A percentile compares a stretch with the other conserved stretches of the same genome.
Evolutionary conservation across 2,329 filamentous ascomycete genomes (phyloP).

Genomic region (Claviceps sorghi): DNA sequence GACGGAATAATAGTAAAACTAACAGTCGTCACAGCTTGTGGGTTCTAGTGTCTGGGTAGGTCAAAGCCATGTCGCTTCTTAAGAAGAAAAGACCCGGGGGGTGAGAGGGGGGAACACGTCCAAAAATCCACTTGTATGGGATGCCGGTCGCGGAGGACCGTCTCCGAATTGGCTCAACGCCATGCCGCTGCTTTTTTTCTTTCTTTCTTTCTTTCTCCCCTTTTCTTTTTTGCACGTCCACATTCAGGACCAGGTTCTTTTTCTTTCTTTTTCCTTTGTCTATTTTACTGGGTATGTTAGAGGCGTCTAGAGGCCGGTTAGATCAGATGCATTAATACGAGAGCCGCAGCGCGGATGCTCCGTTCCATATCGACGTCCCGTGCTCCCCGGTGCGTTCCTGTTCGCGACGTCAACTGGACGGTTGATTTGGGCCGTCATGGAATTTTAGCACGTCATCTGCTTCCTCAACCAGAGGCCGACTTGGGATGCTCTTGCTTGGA

Average conservation of each 20-base stretch:
- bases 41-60: constrained; percentile 25
- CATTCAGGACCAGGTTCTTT: no score
- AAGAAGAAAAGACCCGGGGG: neutral
- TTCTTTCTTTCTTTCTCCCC: neutral
- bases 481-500: no score
- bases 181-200: neutral
- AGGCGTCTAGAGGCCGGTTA: constrained; percentile 6
- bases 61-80: neutral
- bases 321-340: constrained; percentile 4
- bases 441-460: no score
- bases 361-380: neutral
- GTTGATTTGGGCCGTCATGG: no score
- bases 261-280: neutral
- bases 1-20: neutral
- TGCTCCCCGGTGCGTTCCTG: neutral
- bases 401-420: no score
- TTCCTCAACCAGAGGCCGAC: no score
- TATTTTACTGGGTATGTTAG: neutral
- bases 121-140: neutral
- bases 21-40: constrained; percentile 17
- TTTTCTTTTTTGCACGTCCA: neutral
- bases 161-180: neutral
- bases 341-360: constrained; percentile 1
- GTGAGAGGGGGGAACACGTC: neutral
- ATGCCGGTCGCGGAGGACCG: neutral